A percentile compares a stretch with the other conserved stretches of the same genome.
phyloP scores from a whole-genome alignment of 2,329 filamentous ascomycete species.

The Cladorrhinum sp. region DNA sequence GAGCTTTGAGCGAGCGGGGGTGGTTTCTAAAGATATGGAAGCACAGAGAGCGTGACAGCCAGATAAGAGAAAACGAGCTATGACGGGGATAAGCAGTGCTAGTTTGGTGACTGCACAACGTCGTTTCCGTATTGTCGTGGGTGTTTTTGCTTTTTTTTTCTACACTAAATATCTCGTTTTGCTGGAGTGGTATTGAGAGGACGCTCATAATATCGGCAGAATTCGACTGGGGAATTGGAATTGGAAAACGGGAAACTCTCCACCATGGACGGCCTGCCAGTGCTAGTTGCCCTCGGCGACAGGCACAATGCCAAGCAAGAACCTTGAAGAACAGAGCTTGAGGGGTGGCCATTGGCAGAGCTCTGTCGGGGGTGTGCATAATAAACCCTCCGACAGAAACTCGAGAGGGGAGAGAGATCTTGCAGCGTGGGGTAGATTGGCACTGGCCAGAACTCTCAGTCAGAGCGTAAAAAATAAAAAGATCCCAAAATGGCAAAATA shows the following conservation, averaged over 20 bases:
- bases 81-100: no score
- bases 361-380: neutral
- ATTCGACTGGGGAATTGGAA: neutral
- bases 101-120: no score
- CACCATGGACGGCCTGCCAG: neutral
- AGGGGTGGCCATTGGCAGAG: neutral
- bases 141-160: no score
- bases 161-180: neutral
- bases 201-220: conserved; percentile 4
- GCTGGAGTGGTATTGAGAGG: neutral
- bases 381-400: neutral
- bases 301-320: neutral
- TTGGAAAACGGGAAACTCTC: neutral
- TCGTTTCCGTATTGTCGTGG: no score
- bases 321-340: neutral
- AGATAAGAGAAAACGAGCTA: no score
- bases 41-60: neutral
- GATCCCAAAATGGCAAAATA: neutral
- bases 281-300: conserved; percentile 1
- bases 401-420: neutral
- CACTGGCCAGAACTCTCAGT: neutral
- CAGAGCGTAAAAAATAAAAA: neutral
- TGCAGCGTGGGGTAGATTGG: conserved; percentile 7
- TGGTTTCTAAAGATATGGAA: no score
- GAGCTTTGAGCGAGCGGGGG: no score